These are phyloP conservation scores for Suhomyces pyralidae DNA, from an alignment of 805 yeast species.

Conservation along the genomic window DNA sequence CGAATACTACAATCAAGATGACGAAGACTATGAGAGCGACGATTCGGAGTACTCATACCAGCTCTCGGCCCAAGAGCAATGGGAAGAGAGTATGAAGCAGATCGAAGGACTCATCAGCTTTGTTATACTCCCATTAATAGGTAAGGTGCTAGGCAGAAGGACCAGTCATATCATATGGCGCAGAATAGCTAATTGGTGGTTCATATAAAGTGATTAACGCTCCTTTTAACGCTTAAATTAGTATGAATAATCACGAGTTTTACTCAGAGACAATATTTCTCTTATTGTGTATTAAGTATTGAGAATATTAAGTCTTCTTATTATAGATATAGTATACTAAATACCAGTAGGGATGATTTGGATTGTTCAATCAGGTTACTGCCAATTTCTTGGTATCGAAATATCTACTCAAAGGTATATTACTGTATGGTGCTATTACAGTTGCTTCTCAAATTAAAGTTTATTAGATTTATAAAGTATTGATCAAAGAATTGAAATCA, in stretches of 20 bases:
- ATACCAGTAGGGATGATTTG: neutral
- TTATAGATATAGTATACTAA: neutral
- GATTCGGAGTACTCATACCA: constrained; percentile 16
- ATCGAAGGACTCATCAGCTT: constrained; percentile 54
- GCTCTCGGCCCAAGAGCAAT: constrained; percentile 60
- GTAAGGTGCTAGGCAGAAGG: constrained; percentile 65
- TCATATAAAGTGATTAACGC: constrained; percentile 3
- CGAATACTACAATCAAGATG: constrained; percentile 8
- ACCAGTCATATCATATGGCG: constrained; percentile 37
- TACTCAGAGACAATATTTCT: neutral
- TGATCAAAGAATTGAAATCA: constrained; percentile 29
- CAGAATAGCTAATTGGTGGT: constrained; percentile 36
- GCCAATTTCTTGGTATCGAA: too few relatives aligned
- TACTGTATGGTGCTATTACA: too few relatives aligned
- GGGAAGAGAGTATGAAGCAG: constrained; percentile 69
- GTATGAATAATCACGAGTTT: neutral
- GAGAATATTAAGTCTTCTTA: neutral
- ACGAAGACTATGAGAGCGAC: constrained; percentile 11
- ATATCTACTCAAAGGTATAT: too few relatives aligned
- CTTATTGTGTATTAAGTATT: neutral
- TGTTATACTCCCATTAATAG: constrained; percentile 63
- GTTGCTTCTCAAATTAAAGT: neutral
- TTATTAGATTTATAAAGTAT: constrained; percentile 13
- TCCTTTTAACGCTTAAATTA: neutral
- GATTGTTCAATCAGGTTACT: too few relatives aligned